Conservation (phyloP, 768 basidiomycete species). For the Leccinum variicolor region DNA sequence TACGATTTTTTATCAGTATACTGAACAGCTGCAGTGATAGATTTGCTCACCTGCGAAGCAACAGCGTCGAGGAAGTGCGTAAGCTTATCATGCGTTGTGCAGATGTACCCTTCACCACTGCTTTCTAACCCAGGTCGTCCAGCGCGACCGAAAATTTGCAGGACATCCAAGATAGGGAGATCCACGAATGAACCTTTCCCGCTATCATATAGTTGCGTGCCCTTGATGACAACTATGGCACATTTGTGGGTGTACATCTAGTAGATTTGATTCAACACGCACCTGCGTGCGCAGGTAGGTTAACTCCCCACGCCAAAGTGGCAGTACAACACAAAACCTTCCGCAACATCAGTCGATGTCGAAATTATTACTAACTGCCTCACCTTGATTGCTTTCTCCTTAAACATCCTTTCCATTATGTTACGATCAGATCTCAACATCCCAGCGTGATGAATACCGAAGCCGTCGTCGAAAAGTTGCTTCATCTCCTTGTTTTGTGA, state of each 20-base stretch:
- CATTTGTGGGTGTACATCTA: slow-evolving; percentile 7
- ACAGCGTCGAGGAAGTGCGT: slow-evolving; percentile 86
- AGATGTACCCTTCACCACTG: slow-evolving; percentile 96
- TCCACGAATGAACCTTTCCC: slow-evolving; percentile 88
- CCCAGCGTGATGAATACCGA: slow-evolving; percentile 98
- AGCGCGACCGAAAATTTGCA: slow-evolving; percentile 97
- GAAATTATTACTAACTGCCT: not conserved
- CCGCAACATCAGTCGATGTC: not conserved
- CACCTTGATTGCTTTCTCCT: slow-evolving; percentile 88
- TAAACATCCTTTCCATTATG: slow-evolving; percentile 94
- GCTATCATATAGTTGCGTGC: slow-evolving; percentile 94
- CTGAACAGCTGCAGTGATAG: not conserved
- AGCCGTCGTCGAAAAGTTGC: slow-evolving; percentile 84
- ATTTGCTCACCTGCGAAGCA: slow-evolving; percentile 66
- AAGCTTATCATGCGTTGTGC: slow-evolving; percentile 91
- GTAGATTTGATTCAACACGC: slow-evolving; percentile 17
- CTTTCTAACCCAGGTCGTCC: slow-evolving; percentile 84
- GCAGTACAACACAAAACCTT: slow-evolving; percentile 98
- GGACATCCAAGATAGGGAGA: slow-evolving; percentile 89
- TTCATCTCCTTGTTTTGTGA: slow-evolving; percentile 97
- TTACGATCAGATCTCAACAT: slow-evolving; percentile 95
- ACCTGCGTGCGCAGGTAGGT: slow-evolving; percentile 97
- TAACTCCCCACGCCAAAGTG: slow-evolving; percentile 99
- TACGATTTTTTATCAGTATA: slow-evolving; percentile 29
- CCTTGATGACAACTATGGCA: slow-evolving; percentile 84